Evolutionary conservation across 139 green algal species (phyloP), one percentile per base, ranked within the genome.

Genomic region (Haematococcus sp.): DNA sequence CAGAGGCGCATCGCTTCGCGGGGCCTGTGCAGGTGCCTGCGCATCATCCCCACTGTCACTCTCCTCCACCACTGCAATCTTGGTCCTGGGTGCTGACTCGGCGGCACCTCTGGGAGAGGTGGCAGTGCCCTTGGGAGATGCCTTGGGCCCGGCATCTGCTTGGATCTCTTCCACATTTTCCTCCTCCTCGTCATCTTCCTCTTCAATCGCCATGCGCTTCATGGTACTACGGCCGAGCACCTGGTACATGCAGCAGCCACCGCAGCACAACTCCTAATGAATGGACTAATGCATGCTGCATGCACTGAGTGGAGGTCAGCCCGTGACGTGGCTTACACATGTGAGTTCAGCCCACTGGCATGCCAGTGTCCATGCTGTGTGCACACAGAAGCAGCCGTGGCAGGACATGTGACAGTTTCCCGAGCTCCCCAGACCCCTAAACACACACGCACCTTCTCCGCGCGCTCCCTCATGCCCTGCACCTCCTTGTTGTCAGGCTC

Each of bases 131-230:
- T 28, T 31, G 23, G 55, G 55, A 13, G 55, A 49, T 11, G 40
- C 40, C 40, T 49, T 49, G 40, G 40, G 40, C n/a, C 15, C 17
- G 40, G 40, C 40, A 49, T 49, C 40, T 49, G 40, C 40, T 11
- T 49, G 40, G 40, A 49, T 49, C 40, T 49, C 69, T 3, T 40
- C 19, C 40, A 54, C 54, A 22, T 61, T 64, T 44, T 75, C 68
- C 27, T 74, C 73, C 22, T 81, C 74, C 4, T 84, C 79, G 3
- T 81, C 79, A 0, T 80, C 73, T 27, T 70, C 74, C 74, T 84
- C 79, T 70, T 76, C 70, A 44, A 84, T 81, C 19, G 28, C 70
- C 68, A 84, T 73, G 5, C 65, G 55, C 65, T 75, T 75, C 71
- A 79, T 71, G 35, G 63, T 76, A 16, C 28, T 23, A 5, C 43